Percentiles rank a stretch among this genome's conserved stretches.
Evolutionary conservation across 2,329 filamentous ascomycete genomes (phyloP).

Genomic region (Albophoma yamanashiensis): DNA sequence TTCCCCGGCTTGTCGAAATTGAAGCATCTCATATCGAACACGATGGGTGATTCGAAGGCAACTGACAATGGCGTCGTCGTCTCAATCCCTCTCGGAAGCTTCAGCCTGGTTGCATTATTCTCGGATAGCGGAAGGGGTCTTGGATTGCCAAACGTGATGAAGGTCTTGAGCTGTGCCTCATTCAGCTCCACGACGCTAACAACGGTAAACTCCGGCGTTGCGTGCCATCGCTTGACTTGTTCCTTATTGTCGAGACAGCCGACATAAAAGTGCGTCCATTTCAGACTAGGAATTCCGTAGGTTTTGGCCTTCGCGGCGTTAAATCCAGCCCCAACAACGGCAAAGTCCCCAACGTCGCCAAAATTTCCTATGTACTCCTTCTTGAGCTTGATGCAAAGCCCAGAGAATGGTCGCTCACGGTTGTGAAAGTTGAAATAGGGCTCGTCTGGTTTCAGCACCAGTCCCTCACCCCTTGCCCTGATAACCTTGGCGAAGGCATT

Average conservation of each 20-base stretch:
- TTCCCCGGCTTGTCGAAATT: constrained; percentile 65
- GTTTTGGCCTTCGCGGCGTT: constrained; percentile 50
- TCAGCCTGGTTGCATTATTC: constrained; percentile 32
- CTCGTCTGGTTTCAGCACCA: constrained; percentile 70
- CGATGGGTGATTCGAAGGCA: constrained; percentile 58
- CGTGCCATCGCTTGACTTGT: constrained; percentile 37
- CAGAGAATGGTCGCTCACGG: constrained; percentile 24
- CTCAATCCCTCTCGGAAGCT: constrained; percentile 33
- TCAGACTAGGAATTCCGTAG: constrained; percentile 40
- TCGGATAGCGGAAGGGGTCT: constrained; percentile 24
- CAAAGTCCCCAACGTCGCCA: constrained; percentile 77
- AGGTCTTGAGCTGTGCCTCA: constrained; percentile 35
- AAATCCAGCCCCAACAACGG: constrained; percentile 65
- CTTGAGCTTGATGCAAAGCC: constrained; percentile 71
- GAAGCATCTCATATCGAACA: constrained; percentile 73
- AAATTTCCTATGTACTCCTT: constrained; percentile 71
- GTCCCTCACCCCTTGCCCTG: constrained; percentile 58
- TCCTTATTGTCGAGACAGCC: constrained; percentile 64
- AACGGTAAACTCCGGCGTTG: constrained; percentile 52
- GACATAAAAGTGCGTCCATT: constrained; percentile 74
- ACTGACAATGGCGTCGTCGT: constrained; percentile 31
- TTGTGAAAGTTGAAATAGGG: constrained; percentile 57
- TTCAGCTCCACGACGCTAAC: constrained; percentile 53
- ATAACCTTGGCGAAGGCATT: constrained; percentile 59
- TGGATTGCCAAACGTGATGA: constrained; percentile 38